Evolutionary conservation across 78 protist genomes (phyloP), one percentile per base, ranked within the genome.

Genomic region (Dictyostelium firmibasis): DNA sequence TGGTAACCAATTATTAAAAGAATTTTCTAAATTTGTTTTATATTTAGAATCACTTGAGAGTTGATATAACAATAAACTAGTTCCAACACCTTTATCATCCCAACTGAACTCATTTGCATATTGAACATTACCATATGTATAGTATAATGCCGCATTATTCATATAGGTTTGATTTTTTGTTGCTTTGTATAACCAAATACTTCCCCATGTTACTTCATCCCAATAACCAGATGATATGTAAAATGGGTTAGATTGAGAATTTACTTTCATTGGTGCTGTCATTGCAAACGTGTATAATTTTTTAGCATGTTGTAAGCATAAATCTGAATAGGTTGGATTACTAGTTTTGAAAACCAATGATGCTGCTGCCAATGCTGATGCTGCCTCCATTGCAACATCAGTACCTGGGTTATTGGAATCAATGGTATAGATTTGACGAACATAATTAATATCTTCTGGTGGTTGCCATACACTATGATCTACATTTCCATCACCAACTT

Each of bases 301-400:
- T 35, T 75, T 57, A 25, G 92, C 83, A 10, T 74, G 79, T 27
- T 27, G 29, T 47, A 86, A 53, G 35, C 82, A 75, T 1, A 2
- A 11, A 13, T 74, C 47, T 4, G 92, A 86, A 33, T 86, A 86
- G 0, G 75, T 36, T n/a, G 92, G 44, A 31, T 86, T 53, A n/a
- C 25, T 33, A 0, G 50, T 25, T 31, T 25, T 33, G 31, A 35
- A 86, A 8, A 50, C 84, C 3, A 86, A 14, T 6, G 92, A 74
- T 10, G 92, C 60, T 0, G 31, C 84, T 7, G 84, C 60, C 31
- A 86, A 38, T 43, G 84, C 77, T 20, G 92, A 41, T 3, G 84
- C 92, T 0, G 85, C 60, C 16, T 86, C 81, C 92, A 86, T 86
- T 18, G 92, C 92, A 16, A 86, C n/a, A 53, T 86, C 92, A 33